Percentiles rank a stretch among this genome's conserved stretches.
Conservation (phyloP, 140 eudicot genomes). For the Cichorium intybus region DNA sequence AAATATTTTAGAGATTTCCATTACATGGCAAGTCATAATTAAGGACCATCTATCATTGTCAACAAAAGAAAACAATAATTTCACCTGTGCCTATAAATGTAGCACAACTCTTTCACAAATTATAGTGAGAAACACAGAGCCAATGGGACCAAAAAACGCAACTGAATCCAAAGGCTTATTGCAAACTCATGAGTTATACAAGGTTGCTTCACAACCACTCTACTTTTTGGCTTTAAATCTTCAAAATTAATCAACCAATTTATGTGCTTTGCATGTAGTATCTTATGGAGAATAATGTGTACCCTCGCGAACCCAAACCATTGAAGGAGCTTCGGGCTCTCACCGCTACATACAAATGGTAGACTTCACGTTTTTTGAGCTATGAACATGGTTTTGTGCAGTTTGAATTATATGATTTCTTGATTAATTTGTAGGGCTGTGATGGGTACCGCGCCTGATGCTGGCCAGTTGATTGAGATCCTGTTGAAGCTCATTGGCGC, state of each 20-base stretch:
- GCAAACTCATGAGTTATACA: conserved; percentile 16
- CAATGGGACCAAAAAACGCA: not conserved
- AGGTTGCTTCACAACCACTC: not conserved
- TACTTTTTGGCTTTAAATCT: not conserved
- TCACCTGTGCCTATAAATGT: not conserved
- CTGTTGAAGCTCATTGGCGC: conserved; percentile 45
- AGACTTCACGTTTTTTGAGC: conserved; percentile 6
- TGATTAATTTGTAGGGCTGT: conserved; percentile 37
- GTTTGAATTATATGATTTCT: not conserved
- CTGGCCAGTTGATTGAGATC: conserved; percentile 47
- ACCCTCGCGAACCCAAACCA: conserved; percentile 53
- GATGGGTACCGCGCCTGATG: conserved; percentile 50
- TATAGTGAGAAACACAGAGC: not conserved
- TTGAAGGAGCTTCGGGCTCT: conserved; percentile 59
- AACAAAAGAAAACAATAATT: not conserved
- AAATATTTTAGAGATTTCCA: conserved; percentile 33
- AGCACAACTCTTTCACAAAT: not conserved
- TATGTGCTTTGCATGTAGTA: conserved; percentile 29
- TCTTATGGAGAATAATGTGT: conserved; percentile 56
- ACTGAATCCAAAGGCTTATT: conserved; percentile 20
- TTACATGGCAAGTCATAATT: conserved; percentile 41
- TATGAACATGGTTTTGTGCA: not conserved
- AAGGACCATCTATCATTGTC: conserved; percentile 20
- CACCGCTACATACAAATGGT: conserved; percentile 51
- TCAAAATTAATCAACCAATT: not conserved